Percentiles rank a stretch among this genome's conserved stretches.
phyloP scores from a whole-genome alignment of 1,284 basidiomycete species.

The Ustilago tritici region DNA sequence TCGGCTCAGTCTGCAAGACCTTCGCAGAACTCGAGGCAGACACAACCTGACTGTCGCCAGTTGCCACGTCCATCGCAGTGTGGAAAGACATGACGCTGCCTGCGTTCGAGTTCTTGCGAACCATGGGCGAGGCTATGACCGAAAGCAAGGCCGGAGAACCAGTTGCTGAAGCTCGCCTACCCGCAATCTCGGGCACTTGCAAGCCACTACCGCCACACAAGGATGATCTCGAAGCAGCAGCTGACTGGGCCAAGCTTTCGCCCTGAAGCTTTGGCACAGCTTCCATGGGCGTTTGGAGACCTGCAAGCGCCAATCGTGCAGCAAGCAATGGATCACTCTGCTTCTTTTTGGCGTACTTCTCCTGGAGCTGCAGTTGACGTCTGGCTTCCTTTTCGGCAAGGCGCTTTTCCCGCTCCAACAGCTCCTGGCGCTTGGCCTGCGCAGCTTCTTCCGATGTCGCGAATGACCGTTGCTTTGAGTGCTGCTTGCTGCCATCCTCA shows the following conservation, averaged over 20 bases:
- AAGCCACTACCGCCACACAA: background rate
- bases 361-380: conserved; percentile 40
- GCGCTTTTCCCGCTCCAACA: conserved; percentile 39
- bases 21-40: conserved; percentile 13
- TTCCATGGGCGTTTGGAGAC: conserved; percentile 30
- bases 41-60: background rate
- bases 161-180: conserved; percentile 7
- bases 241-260: background rate
- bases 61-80: conserved; percentile 24
- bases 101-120: conserved; percentile 21
- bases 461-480: conserved; percentile 28
- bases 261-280: conserved; percentile 9
- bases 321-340: conserved; percentile 55
- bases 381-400: conserved; percentile 32
- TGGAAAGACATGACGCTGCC: conserved; percentile 35
- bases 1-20: background rate
- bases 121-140: background rate
- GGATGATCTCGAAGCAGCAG: background rate
- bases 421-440: conserved; percentile 43
- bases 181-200: conserved; percentile 12
- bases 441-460: conserved; percentile 56
- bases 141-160: conserved; percentile 3
- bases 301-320: conserved; percentile 47
- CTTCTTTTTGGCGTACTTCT: conserved; percentile 55
- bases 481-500: conserved; percentile 15